Evolutionary conservation across 768 basidiomycete species (phyloP).

Genomic region (Leccinum longicurvipes): DNA sequence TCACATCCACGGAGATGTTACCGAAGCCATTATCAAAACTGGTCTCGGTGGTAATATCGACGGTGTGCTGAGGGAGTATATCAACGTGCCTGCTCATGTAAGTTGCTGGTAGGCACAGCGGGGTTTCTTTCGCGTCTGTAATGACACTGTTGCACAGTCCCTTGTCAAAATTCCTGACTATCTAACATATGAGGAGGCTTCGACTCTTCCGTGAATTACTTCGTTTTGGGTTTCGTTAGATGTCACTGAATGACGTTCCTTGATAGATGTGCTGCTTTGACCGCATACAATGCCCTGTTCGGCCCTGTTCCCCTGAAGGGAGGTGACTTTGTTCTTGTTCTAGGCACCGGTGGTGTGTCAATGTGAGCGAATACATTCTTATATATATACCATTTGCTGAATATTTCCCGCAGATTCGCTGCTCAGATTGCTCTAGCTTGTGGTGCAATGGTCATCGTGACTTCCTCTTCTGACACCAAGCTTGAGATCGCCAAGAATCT

Average conservation of each 20-base stretch:
- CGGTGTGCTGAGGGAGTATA: slow-evolving; percentile 55
- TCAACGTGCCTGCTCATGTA: slow-evolving; percentile 45
- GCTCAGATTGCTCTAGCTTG: slow-evolving; percentile 59
- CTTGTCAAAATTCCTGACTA: slow-evolving; percentile 53
- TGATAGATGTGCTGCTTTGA: slow-evolving; percentile 54
- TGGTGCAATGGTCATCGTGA: slow-evolving; percentile 63
- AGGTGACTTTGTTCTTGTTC: slow-evolving; percentile 55
- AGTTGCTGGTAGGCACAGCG: not conserved
- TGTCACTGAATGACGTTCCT: not conserved
- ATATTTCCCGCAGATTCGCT: slow-evolving; percentile 44
- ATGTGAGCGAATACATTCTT: slow-evolving; percentile 33
- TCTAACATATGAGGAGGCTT: slow-evolving; percentile 60
- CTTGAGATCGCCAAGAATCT: slow-evolving; percentile 48
- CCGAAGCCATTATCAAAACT: slow-evolving; percentile 32
- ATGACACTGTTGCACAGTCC: slow-evolving; percentile 28
- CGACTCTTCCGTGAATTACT: slow-evolving; percentile 52
- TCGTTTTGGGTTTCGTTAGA: too few relatives aligned
- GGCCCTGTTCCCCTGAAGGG: slow-evolving; percentile 50
- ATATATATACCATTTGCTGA: not conserved
- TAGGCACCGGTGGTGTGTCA: slow-evolving; percentile 57
- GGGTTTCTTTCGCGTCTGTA: not conserved
- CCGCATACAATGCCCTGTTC: slow-evolving; percentile 58
- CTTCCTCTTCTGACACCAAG: slow-evolving; percentile 66
- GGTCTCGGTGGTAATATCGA: slow-evolving; percentile 46
- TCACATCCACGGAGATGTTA: slow-evolving; percentile 45